These are phyloP conservation scores for Breviolum minutum DNA, from an alignment of 73 alveolate species.

Conservation along the genomic window DNA sequence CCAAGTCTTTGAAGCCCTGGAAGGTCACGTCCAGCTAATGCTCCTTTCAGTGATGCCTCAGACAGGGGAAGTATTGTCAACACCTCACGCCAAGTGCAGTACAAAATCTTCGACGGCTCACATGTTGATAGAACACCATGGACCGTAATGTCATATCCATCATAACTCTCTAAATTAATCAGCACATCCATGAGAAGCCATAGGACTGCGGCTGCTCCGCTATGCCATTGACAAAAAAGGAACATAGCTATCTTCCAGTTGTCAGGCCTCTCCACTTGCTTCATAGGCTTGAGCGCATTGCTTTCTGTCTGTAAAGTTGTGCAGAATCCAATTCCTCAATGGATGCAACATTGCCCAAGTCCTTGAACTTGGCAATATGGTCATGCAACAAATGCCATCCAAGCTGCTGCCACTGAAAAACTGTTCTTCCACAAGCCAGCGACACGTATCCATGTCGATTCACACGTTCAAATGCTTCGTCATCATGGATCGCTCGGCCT, in stretches of 20 bases:
- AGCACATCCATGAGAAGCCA: too few species aligned
- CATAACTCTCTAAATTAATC: neutral
- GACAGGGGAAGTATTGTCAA: too few species aligned
- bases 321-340: conserved; percentile 36
- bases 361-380: neutral
- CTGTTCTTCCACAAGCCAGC: conserved; percentile 38
- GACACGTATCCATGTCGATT: conserved; percentile 50
- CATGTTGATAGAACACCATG: neutral
- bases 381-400: neutral
- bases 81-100: neutral
- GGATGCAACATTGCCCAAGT: neutral
- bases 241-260: neutral
- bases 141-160: neutral
- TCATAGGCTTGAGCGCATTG: conserved; percentile 80
- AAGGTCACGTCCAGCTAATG: conserved; percentile 39
- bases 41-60: conserved; percentile 66
- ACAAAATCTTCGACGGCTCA: neutral
- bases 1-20: conserved; percentile 52
- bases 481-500: conserved; percentile 57
- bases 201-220: too few species aligned
- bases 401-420: conserved; percentile 83
- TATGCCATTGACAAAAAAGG: too few species aligned
- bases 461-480: conserved; percentile 79
- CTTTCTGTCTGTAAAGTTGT: conserved; percentile 53
- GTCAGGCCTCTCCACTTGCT: conserved; percentile 71